Base-by-base conservation (phyloP, 306 rosid species). In the Castanea crenata region DNA sequence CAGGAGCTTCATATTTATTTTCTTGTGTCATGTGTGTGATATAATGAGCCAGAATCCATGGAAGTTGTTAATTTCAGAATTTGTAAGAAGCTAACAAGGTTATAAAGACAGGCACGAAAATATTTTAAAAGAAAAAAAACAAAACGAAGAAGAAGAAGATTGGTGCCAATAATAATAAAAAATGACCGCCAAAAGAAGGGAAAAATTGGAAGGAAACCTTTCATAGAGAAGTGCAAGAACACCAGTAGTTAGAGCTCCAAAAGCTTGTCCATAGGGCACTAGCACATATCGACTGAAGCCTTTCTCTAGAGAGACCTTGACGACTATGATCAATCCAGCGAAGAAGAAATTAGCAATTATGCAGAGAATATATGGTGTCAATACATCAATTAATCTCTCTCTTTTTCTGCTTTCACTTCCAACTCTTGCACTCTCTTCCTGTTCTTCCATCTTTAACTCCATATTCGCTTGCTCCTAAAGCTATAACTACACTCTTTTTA, bases 241-340 rank as follows among this genome's bases (percentile, higher is more conserved):
- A 58, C 73, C 80, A 29, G 76, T 56, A 31, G 80, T 12, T 7
- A 75, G 56, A 58, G 76, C 49, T 5, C 76, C 76, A 49, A 75
- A 57, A 75, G 71, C 80, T 46, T 81, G 56, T 57, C 55, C 71
- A 46, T 81, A 75, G 74, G 70, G 76, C 38, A 81, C 76, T 44
- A 81, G 84, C 72, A 81, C 69, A 59, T 69, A 81, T 4, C 18
- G 14, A 46, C 68, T 81, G 80, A 76, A 70, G 85, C 80, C 85
- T 35, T 10, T 38, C 68, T 76, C 69, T 25, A 81, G 52, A 31
- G 77, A 21, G 73, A 71, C 34, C 64, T 61, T 81, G 72, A 65
- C 21, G 46, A 76, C 16, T 31, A 81, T 52, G 18, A 18, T 70
- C 68, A 13, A 81, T 35, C 81, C 80, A 9, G 68, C 77, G 23